A percentile compares a stretch with the other conserved stretches of the same genome.
phyloP scores from a whole-genome alignment of 2,329 filamentous ascomycete species.

The Triangularia setosa region DNA sequence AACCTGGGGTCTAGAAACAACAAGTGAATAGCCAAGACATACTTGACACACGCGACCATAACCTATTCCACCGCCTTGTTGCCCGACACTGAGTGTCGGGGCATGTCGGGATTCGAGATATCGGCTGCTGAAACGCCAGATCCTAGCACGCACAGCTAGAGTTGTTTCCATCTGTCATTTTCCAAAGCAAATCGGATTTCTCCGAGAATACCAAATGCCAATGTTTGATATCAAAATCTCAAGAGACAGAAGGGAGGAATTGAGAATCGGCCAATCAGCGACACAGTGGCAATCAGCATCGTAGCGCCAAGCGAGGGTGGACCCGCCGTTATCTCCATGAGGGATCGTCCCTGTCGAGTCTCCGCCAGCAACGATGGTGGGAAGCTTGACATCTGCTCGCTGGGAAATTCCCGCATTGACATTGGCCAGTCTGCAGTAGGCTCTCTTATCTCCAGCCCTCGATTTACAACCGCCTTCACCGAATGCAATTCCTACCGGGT shows the following conservation, averaged over 20 bases:
- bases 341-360: neutral
- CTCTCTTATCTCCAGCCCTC: neutral
- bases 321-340: slow-evolving; percentile 4
- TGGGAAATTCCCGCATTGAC: neutral
- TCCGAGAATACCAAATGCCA: neutral
- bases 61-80: too few species aligned
- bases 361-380: neutral
- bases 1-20: neutral
- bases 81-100: neutral
- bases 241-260: neutral
- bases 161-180: neutral
- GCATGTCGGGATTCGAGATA: neutral
- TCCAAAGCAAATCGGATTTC: neutral
- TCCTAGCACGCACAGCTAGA: neutral
- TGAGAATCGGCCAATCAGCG: neutral
- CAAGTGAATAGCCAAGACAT: too few species aligned
- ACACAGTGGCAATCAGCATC: neutral
- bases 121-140: neutral
- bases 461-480: neutral
- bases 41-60: too few species aligned
- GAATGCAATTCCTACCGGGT: neutral
- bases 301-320: neutral
- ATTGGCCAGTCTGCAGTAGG: neutral
- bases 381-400: neutral
- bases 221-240: neutral